phyloP scores from a whole-genome alignment of 768 basidiomycete species.

The Tricholoma furcatifolium region DNA sequence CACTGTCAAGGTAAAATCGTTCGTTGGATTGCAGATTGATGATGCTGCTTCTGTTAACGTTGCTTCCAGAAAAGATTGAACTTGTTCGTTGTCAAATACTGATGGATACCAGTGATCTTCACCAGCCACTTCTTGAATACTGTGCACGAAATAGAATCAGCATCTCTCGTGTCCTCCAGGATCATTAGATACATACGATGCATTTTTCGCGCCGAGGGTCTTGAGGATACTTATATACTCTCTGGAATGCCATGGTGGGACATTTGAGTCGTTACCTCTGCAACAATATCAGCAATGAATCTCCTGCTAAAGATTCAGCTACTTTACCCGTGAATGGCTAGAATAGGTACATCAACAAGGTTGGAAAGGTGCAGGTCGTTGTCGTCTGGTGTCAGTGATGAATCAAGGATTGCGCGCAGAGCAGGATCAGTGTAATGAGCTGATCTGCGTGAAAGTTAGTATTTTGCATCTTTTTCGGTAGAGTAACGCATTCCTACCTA shows the following conservation, averaged over 20 bases:
- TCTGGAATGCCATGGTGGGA: constrained; percentile 83
- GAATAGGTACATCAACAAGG: constrained; percentile 61
- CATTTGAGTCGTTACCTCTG: constrained; percentile 77
- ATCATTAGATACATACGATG: constrained; percentile 38
- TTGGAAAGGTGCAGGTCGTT: constrained; percentile 87
- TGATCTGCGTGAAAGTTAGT: constrained; percentile 38
- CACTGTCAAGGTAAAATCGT: constrained; percentile 70
- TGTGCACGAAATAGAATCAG: constrained; percentile 20
- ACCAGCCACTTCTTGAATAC: constrained; percentile 61
- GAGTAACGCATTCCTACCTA: constrained; percentile 31
- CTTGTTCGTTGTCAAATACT: constrained; percentile 53
- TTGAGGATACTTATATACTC: constrained; percentile 59
- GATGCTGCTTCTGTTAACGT: constrained; percentile 16
- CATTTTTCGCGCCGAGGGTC: constrained; percentile 49
- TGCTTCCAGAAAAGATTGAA: constrained; percentile 54
- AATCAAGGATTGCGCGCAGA: constrained; percentile 69
- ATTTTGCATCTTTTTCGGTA: neutral
- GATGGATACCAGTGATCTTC: constrained; percentile 71
- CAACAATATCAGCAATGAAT: constrained; percentile 1
- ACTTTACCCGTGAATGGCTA: constrained; percentile 80
- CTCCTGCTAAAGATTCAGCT: neutral
- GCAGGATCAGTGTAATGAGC: constrained; percentile 78
- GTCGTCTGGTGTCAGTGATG: constrained; percentile 78
- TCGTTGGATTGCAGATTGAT: constrained; percentile 10
- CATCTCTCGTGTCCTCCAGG: neutral